phyloP scores from a whole-genome alignment of 2,329 filamentous ascomycete genomes.

The Epichloe gansuensis region DNA sequence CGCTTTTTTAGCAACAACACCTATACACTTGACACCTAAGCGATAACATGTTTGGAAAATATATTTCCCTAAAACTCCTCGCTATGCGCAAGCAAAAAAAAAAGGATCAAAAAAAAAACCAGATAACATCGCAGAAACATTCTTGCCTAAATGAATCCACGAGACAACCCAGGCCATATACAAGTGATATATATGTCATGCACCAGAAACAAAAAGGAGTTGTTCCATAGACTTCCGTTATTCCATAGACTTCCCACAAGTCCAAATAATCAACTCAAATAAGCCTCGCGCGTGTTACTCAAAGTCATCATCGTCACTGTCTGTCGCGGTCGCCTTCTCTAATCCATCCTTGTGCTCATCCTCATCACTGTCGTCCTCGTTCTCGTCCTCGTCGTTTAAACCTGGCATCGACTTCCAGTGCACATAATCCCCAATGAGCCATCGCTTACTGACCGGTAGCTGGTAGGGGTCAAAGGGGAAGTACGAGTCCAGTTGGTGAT shows the following conservation, averaged over 20 bases:
- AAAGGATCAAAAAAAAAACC: not conserved
- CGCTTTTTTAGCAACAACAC: not conserved
- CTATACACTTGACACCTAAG: not conserved
- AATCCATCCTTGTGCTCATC: slow-evolving; percentile 33
- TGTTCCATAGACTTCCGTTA: slow-evolving; percentile 9
- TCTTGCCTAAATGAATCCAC: not conserved
- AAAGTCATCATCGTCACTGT: slow-evolving; percentile 31
- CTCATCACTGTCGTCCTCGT: slow-evolving; percentile 41
- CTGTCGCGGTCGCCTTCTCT: slow-evolving; percentile 39
- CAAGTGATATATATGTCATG: not conserved
- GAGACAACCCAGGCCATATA: not conserved
- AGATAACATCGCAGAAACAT: too few relatives aligned
- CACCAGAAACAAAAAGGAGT: slow-evolving; percentile 3
- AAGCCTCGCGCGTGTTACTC: slow-evolving; percentile 14
- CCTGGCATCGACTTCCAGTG: slow-evolving; percentile 66
- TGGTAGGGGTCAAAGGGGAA: slow-evolving; percentile 98
- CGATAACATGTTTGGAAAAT: not conserved
- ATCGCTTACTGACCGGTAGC: slow-evolving; percentile 71
- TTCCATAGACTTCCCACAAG: slow-evolving; percentile 8
- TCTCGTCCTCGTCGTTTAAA: slow-evolving; percentile 44
- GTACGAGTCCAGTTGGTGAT: slow-evolving; percentile 80
- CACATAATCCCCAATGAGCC: slow-evolving; percentile 77
- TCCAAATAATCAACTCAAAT: not conserved
- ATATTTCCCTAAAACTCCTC: not conserved
- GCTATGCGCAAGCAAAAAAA: not conserved